Evolutionary conservation across 2,329 filamentous ascomycete species (phyloP), one percentile per base, ranked within the genome.

Genomic region (Pestalotiopsis sp.): DNA sequence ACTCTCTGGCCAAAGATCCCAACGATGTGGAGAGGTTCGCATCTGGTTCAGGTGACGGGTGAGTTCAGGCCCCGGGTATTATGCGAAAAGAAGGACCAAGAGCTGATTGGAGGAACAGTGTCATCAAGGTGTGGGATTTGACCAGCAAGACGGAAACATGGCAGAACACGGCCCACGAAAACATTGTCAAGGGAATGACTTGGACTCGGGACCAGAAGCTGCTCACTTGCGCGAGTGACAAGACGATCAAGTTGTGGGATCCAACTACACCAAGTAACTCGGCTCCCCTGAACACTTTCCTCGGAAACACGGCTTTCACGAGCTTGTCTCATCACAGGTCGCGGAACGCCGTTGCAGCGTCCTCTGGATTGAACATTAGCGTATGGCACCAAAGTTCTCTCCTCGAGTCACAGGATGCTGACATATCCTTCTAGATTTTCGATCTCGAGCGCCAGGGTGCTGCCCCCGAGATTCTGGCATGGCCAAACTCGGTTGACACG

Each of bases 61-160:
- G 13, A 27, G 58, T 61, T 25, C 12, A 36, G 25, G 3, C 13
- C 14, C 23, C 17, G 45, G 9, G 45, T 13, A 25, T 13, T 23
- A n/a, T 80, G 95, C 57, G n/a, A 23, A 7, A 12, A 12, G 25
- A 17, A 31, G 2, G 14, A 25, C 23, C 25, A 3, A 59, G 27
- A 23, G 57, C 57, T 59, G 57, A 59, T 31, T 31, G 20, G 6
- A 5, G 14, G 1, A 23, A 27, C 57, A 59, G 96, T 72, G 90
- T 98, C 11, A 89, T 99, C 68, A 99, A 99, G 81, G 92, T 96
- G 41, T 97, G 94, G 94, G 92, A 97, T 80, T 83, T 96, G 73
- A 88, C 90, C 9, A 91, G 85, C 66, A 85, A 89, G 68, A 88
- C 91, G n/a, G 91, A 95, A 76, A 85, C 89, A 57, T 94, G 91